Percentiles rank a stretch among this genome's conserved stretches.
phyloP scores from a whole-genome alignment of 2,329 filamentous ascomycete genomes.

The Monilinia polystroma region DNA sequence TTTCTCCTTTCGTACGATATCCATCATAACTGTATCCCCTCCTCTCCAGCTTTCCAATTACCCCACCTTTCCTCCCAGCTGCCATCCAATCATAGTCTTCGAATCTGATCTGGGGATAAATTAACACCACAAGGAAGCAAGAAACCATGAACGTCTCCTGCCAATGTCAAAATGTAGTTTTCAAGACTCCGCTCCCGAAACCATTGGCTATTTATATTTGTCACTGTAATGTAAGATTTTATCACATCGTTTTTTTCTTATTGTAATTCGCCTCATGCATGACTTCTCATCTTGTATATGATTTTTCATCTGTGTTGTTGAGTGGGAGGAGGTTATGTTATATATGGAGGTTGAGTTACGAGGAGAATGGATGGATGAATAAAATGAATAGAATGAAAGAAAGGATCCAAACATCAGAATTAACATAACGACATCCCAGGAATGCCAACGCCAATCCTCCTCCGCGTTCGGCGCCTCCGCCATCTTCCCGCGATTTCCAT shows the following conservation, averaged over 20 bases:
- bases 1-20: not conserved
- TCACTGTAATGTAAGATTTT: slow-evolving; percentile 15
- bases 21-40: not conserved
- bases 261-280: too few species aligned
- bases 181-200: slow-evolving; percentile 18
- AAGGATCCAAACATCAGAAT: too few species aligned
- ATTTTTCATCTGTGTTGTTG: too few species aligned
- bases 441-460: slow-evolving; percentile 19
- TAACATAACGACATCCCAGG: not conserved
- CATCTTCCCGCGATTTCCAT: slow-evolving; percentile 15
- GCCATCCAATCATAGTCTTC: not conserved
- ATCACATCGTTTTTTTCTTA: too few species aligned
- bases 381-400: too few species aligned
- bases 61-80: not conserved
- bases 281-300: too few species aligned
- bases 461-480: slow-evolving; percentile 20
- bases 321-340: not conserved
- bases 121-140: not conserved
- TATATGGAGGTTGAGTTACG: not conserved
- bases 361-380: not conserved
- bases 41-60: not conserved
- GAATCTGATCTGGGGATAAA: not conserved
- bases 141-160: slow-evolving; percentile 20
- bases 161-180: slow-evolving; percentile 16
- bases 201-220: slow-evolving; percentile 22